Base-by-base conservation (phyloP, 768 basidiomycete species). In the Boletus reticuloceps region DNA sequence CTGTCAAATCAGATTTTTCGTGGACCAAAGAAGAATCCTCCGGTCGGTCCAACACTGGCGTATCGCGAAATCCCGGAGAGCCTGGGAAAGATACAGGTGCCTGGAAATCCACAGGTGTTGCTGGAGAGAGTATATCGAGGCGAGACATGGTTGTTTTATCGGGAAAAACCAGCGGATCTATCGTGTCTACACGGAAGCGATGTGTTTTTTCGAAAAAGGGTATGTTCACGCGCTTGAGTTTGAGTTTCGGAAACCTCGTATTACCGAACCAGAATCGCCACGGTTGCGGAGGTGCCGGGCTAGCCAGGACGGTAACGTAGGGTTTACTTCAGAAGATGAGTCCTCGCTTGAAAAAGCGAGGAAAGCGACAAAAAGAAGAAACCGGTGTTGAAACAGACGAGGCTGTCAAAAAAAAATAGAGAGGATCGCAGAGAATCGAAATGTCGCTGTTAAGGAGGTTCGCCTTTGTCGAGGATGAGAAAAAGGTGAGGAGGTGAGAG, bases 231-330 rank as follows among this genome's bases (percentile, higher is more conserved):
- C 38, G 59, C 45, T 67, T 64, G 60, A 58, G 43, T 31, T 64
- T 67, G 47, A 69, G 40, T 56, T 57, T 67, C 45, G 68, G 53
- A 64, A 72, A 74, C 74, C 75, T 79, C 71, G 74, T 72, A 76
- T 80, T 84, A 85, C 84, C 83, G 82, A 82, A 74, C 83, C 82
- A 80, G 74, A 76, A 80, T 88, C 88, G 85, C 88, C 85, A 79
- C 84, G 85, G 85, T 82, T 65, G 64, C 14, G 71, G 75, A 74
- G 80, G 80, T 74, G 79, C 82, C 81, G 81, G 79, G 75, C 78
- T 80, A 78, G 65, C 73, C 72, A 74, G 82, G 77, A 78, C 83
- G 84, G 82, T 79, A 77, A 74, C 54, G 54, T 38, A 40, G 49
- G 62, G 74, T 69, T 68, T 75, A 73, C 70, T 75, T 82, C 83